phyloP scores from a whole-genome alignment of 257 asterid genomes.

The Solanum virginianum region DNA sequence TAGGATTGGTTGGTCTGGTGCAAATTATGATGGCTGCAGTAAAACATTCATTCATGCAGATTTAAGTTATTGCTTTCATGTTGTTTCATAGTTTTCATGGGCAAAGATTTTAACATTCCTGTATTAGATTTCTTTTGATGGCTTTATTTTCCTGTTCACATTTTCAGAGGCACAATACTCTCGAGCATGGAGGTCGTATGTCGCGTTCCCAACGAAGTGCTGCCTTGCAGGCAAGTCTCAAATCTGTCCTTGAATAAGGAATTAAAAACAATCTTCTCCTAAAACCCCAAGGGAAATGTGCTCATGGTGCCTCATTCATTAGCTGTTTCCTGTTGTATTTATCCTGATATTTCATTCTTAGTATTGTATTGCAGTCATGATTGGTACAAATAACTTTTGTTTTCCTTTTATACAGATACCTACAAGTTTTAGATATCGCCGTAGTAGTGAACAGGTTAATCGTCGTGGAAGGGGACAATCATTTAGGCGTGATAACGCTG shows the following conservation, averaged over 20 bases:
- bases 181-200: constrained; percentile 95
- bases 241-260: neutral
- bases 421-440: constrained; percentile 77
- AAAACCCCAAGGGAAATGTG: neutral
- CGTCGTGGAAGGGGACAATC: constrained; percentile 69
- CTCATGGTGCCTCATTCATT: neutral
- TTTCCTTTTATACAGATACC: constrained; percentile 48
- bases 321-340: neutral
- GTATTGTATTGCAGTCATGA: neutral
- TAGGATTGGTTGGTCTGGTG: constrained; percentile 6
- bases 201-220: constrained; percentile 90
- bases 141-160: constrained; percentile 1
- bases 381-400: neutral
- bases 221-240: constrained; percentile 78
- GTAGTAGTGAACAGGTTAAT: constrained; percentile 53
- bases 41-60: neutral
- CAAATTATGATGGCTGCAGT: neutral
- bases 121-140: neutral
- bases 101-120: neutral
- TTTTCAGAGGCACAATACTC: constrained; percentile 79
- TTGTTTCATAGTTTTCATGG: neutral
- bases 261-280: neutral
- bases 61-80: neutral
- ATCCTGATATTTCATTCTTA: neutral
- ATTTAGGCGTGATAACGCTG: constrained; percentile 61